Conservation (phyloP, 192 early-diverging fungal species). For the Allomyces arbusculus region DNA sequence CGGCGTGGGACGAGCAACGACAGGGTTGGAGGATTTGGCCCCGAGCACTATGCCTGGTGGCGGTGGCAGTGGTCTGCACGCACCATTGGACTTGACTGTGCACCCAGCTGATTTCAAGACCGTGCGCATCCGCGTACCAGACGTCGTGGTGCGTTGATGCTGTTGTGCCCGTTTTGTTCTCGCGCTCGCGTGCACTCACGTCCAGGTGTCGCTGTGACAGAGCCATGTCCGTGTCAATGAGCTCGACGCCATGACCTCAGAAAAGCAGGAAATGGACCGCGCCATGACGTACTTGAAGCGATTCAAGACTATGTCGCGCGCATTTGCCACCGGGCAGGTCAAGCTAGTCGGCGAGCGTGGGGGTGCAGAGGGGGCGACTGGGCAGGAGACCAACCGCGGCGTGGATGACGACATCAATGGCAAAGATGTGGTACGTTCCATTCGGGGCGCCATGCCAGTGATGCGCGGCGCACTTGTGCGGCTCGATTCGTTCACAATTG, state of each 20-base stretch:
- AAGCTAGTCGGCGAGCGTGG: not conserved
- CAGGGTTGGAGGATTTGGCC: too few relatives aligned
- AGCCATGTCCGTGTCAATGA: not conserved
- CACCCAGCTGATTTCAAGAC: not conserved
- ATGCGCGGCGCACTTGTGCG: too few relatives aligned
- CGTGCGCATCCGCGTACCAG: not conserved
- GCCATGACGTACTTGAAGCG: slow-evolving; percentile 22
- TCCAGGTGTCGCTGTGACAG: too few relatives aligned
- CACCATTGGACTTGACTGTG: too few relatives aligned
- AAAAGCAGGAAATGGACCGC: slow-evolving; percentile 5
- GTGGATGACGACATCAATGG: too few relatives aligned
- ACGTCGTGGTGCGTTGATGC: not conserved
- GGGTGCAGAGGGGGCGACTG: not conserved
- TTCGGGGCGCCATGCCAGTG: too few relatives aligned
- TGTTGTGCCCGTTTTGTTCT: not conserved
- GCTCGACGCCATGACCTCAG: not conserved
- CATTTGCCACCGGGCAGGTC: slow-evolving; percentile 29
- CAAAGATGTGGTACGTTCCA: too few relatives aligned
- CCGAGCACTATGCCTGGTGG: too few relatives aligned
- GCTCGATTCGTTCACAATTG: not conserved
- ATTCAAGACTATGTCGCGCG: slow-evolving; percentile 34
- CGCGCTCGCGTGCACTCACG: too few relatives aligned
- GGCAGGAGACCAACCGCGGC: too few relatives aligned
- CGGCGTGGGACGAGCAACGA: too few relatives aligned
- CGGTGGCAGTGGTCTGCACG: too few relatives aligned